phyloP scores from a whole-genome alignment of 306 rosid genomes.

The Pyrus bretschneideri region DNA sequence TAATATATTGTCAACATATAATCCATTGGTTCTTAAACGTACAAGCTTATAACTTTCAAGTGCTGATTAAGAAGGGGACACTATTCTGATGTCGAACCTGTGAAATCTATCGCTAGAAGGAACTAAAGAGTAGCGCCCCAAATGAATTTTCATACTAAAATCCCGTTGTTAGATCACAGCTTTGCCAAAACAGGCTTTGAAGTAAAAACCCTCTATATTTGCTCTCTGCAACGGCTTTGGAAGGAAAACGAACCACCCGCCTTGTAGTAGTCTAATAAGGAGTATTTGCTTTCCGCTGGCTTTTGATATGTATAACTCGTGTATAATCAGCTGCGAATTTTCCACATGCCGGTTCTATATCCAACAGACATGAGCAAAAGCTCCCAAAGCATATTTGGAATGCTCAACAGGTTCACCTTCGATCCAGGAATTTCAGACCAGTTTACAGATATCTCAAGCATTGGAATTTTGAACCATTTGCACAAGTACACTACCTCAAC shows the following conservation, averaged over 20 bases:
- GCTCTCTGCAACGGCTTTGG: neutral
- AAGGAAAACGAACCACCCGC: conserved; percentile 1
- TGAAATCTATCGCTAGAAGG: neutral
- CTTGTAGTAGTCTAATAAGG: neutral
- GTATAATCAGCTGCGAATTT: conserved; percentile 41
- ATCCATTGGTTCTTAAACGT: neutral
- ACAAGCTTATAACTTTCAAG: neutral
- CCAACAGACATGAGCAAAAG: conserved; percentile 85
- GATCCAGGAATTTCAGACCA: conserved; percentile 99
- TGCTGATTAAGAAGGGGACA: neutral
- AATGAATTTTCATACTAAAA: neutral
- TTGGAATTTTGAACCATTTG: conserved; percentile 61
- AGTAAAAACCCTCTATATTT: neutral
- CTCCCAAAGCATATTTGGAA: conserved; percentile 99
- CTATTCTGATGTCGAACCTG: neutral
- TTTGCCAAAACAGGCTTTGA: neutral
- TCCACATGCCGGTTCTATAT: conserved; percentile 85
- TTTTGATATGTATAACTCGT: conserved; percentile 7
- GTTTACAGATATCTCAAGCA: conserved; percentile 84
- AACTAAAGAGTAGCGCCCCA: neutral
- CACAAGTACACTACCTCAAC: conserved; percentile 79
- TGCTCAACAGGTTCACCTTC: conserved; percentile 83
- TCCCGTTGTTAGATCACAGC: neutral
- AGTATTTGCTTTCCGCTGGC: neutral
- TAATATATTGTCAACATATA: neutral